Conservation (phyloP, 2,329 filamentous ascomycete species). For the Pseudocercospora musae region DNA sequence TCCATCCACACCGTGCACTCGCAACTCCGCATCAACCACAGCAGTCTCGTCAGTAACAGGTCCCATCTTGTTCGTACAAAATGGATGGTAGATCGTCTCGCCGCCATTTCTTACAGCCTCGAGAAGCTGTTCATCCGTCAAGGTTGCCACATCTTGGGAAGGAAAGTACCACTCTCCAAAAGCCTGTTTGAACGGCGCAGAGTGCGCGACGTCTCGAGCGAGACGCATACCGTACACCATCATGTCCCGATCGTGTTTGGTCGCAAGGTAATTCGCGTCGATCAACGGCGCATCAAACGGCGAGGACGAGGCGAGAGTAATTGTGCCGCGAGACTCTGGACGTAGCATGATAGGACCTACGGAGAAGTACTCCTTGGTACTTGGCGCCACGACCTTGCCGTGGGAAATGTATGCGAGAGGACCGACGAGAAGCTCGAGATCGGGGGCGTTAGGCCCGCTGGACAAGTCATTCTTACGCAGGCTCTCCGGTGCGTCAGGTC, state of each 20-base stretch:
- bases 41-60: conserved; percentile 13
- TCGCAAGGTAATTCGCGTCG: conserved; percentile 39
- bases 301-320: conserved; percentile 39
- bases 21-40: conserved; percentile 25
- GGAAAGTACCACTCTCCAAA: conserved; percentile 16
- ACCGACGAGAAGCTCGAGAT: conserved; percentile 18
- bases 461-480: conserved; percentile 13
- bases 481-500: conserved; percentile 11
- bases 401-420: conserved; percentile 18
- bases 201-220: conserved; percentile 3
- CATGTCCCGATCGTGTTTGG: conserved; percentile 19
- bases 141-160: conserved; percentile 2
- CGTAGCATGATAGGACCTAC: conserved; percentile 13
- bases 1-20: conserved; percentile 4
- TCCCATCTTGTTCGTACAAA: conserved; percentile 22
- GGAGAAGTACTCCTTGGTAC: conserved; percentile 10
- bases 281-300: conserved; percentile 37
- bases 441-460: conserved; percentile 7
- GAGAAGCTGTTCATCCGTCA: conserved; percentile 15
- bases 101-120: conserved; percentile 9
- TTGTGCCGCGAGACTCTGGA: conserved; percentile 44
- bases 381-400: conserved; percentile 8
- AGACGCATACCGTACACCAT: conserved; percentile 18
- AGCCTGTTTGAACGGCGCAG: conserved; percentile 12
- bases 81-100: conserved; percentile 24